Base-by-base conservation (phyloP, 2,329 filamentous ascomycete species). In the Drechmeria coniospora region DNA sequence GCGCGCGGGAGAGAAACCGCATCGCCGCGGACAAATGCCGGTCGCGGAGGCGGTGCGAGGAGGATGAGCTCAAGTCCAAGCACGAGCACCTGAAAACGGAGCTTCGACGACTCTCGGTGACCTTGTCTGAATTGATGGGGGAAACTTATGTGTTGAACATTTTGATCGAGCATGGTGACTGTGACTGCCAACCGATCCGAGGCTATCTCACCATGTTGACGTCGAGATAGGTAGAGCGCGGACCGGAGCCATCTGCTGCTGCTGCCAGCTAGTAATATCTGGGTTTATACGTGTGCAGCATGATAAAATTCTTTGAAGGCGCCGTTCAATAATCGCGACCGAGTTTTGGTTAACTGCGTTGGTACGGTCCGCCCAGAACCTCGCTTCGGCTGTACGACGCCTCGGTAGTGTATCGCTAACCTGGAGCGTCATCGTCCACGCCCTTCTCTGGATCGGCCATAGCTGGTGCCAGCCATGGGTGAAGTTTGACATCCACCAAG, bases 401-500 rank as follows among this genome's bases (percentile, higher is more conserved):
- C n/a, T n/a, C n/a, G n/a, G n/a, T n/a, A n/a, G n/a, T n/a, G n/a
- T n/a, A n/a, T n/a, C n/a, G n/a, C n/a, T n/a, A n/a, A n/a, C n/a
- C n/a, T n/a, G n/a, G n/a, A n/a, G n/a, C n/a, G n/a, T n/a, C n/a
- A n/a, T n/a, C n/a, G n/a, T n/a, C n/a, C n/a, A n/a, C n/a, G n/a
- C n/a, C n/a, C n/a, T n/a, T n/a, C n/a, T n/a, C n/a, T n/a, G n/a
- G n/a, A n/a, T n/a, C n/a, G n/a, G n/a, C n/a, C n/a, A n/a, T n/a
- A n/a, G n/a, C n/a, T n/a, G n/a, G n/a, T n/a, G n/a, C n/a, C n/a
- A 20, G 7, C 18, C 87, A 95, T 6, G 77, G 75, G 47, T 95
- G 90, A 34, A 79, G 76, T 51, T 94, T 94, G 43, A 94, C 86
- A 41, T 93, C 86, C 34, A 76, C 75, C 29, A 95, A 61, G 7